Base-by-base conservation (phyloP, 306 rosid genomes). In the Pueraria montana region DNA sequence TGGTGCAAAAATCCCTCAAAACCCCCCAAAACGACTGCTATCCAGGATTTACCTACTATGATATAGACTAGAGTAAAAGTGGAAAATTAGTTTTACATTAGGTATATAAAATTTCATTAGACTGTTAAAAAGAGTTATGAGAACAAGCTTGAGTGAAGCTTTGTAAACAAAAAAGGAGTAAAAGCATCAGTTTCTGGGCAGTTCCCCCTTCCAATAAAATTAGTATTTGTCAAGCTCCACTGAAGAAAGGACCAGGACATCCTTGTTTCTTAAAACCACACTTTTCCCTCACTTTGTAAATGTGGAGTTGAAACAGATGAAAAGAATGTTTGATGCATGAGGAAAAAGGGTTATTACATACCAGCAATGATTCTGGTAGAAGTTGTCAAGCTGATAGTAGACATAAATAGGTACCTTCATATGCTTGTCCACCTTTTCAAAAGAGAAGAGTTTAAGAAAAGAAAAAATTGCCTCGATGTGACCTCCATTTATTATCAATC, bases 351-450 rank as follows among this genome's bases (percentile, higher is more conserved):
- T 64, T 43, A 74, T 42, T 55, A 62, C 78, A 71, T 81, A 94
- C 98, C 98, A 85, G 84, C 98, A 93, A 86, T 94, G 98, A 82
- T 94, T 94, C 90, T 94, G 98, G 78, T 94, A 94, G 89, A 94
- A 94, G 84, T 92, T 94, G 87, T 94, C 98, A 23, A 94, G 98
- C 88, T 94, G 97, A 69, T 94, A 94, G 84, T 94, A 94, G 58
- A 94, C 92, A 85, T 52, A 91, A 82, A 94, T 86, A 76, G 98
- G 98, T 5, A 81, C n/a, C 83, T 82, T 89, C 98, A 94, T 92
- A n/a, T 11, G 77, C 84, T 94, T 94, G 7, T 69, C 14, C 72
- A 94, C 94, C 98, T 94, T 64, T 77, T 70, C 73, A 74, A 21
- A 88, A 36, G 72, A 65, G 11, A 18, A 75, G 2, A 30, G 10